Base-by-base conservation (phyloP, 345 rosid genomes). In the Raphanus raphanistrum region DNA sequence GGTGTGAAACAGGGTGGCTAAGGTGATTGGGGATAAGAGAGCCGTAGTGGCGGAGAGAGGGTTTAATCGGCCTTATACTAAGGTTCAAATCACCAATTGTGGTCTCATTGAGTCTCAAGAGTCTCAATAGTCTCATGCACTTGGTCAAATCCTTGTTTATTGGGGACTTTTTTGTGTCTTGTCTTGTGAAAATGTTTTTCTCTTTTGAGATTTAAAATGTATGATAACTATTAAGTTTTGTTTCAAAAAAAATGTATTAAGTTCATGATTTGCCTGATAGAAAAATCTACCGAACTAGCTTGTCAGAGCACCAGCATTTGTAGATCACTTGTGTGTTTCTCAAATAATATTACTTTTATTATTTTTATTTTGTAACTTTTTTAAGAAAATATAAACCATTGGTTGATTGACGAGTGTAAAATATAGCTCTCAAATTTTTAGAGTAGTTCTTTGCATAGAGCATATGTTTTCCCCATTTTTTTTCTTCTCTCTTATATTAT, bases 21-120 rank as follows among this genome's bases (percentile, higher is more conserved):
- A 92, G 80, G 85, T 90, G 71, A 82, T 92, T 28, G 96, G 98
- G 45, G 98, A 92, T 71, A 90, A 90, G 81, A 87, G 98, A 77
- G 97, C 96, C 9, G 92, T 88, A 12, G 98, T 91, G 3, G 97
- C 97, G 32, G 98, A 89, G 75, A 89, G 94, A 77, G 96, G 97
- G 55, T 94, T 94, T 81, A 91, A 91, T 74, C 86, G 96, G 57
- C 97, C 97, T 29, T 94, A 92, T 84, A 83, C 94, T 0, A 92
- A 89, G 79, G 96, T 92, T 29, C 54, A 85, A 1, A 78, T 92
- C 77, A 87, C 90, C 59, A 87, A 92, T 58, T 89, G 98, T 75
- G 98, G 96, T 71, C 61, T 92, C 70, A 57, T 88, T 72, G 82
- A 83, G 54, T 89, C 79, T 81, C 41, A 67, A 68, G 21, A 45